These are phyloP conservation scores for Rhizopus sp. DNA, from an alignment of 371 early-diverging fungal species.

Conservation along the genomic window DNA sequence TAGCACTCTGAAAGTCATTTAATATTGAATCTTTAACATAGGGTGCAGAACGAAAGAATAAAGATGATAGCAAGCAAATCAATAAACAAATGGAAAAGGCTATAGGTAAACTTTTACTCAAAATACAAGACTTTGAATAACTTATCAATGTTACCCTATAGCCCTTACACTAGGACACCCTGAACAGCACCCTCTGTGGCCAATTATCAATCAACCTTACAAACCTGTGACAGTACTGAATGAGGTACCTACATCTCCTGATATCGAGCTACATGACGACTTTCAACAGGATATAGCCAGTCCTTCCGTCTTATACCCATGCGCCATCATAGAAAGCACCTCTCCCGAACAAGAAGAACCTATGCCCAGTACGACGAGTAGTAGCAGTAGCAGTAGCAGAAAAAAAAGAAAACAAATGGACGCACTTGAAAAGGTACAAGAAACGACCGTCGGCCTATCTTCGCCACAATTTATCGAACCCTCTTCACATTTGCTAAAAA, in stretches of 20 bases:
- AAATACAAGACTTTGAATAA: no score
- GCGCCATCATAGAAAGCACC: not conserved
- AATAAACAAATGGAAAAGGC: slow-evolving; percentile 57
- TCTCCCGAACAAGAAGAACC: not conserved
- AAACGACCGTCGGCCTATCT: no score
- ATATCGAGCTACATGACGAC: not conserved
- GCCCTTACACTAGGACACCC: slow-evolving; percentile 22
- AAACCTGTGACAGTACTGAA: slow-evolving; percentile 9
- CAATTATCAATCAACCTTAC: slow-evolving; percentile 12
- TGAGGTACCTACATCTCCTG: slow-evolving; percentile 11
- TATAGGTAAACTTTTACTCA: slow-evolving; percentile 9
- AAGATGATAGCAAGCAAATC: slow-evolving; percentile 62
- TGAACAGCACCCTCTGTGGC: slow-evolving; percentile 25
- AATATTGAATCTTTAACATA: slow-evolving; percentile 5
- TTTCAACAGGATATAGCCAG: no score
- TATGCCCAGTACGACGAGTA: not conserved
- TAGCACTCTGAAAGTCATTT: not conserved
- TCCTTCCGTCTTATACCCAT: no score
- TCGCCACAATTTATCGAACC: no score
- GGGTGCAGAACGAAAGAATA: slow-evolving; percentile 67
- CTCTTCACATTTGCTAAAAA: not conserved
- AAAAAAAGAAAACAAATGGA: not conserved
- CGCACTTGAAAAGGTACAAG: no score
- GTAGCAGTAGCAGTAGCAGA: not conserved
- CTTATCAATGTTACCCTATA: not conserved